These are phyloP conservation scores for Fusarium luffae DNA, from an alignment of 2,329 filamentous ascomycete species.

Conservation along the genomic window DNA sequence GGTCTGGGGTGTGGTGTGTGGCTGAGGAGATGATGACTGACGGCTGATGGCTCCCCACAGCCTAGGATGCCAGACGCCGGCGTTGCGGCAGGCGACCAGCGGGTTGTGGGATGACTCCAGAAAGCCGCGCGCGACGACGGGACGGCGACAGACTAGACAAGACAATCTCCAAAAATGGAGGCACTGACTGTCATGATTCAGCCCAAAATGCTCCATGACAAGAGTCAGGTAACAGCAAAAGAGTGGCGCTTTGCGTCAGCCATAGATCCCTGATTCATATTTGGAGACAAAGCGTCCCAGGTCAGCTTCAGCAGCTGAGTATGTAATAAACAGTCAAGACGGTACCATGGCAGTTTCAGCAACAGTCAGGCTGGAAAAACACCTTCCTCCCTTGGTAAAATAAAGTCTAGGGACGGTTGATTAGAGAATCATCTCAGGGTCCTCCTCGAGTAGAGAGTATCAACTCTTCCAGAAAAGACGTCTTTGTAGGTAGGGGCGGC, in stretches of 20 bases:
- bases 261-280: conserved; percentile 43
- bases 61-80: conserved; percentile 32
- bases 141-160: background rate
- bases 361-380: conserved; percentile 9
- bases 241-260: conserved; percentile 41
- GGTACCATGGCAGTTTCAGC: conserved; percentile 9
- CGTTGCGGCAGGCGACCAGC: conserved; percentile 31
- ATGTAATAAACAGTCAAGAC: conserved; percentile 4
- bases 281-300: conserved; percentile 37
- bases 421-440: conserved; percentile 21
- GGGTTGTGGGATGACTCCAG: conserved; percentile 40
- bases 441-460: conserved; percentile 6
- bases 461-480: conserved; percentile 13
- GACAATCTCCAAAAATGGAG: conserved; percentile 28
- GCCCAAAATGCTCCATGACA: conserved; percentile 21
- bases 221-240: conserved; percentile 41
- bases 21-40: conserved; percentile 33
- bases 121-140: conserved; percentile 32
- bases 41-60: conserved; percentile 33
- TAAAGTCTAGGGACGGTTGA: background rate
- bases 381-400: conserved; percentile 34
- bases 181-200: conserved; percentile 16
- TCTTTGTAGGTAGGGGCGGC: conserved; percentile 5
- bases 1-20: conserved; percentile 25
- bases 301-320: conserved; percentile 9